Base-by-base conservation (phyloP, 768 basidiomycete genomes). In the Tulasnella sp. region DNA sequence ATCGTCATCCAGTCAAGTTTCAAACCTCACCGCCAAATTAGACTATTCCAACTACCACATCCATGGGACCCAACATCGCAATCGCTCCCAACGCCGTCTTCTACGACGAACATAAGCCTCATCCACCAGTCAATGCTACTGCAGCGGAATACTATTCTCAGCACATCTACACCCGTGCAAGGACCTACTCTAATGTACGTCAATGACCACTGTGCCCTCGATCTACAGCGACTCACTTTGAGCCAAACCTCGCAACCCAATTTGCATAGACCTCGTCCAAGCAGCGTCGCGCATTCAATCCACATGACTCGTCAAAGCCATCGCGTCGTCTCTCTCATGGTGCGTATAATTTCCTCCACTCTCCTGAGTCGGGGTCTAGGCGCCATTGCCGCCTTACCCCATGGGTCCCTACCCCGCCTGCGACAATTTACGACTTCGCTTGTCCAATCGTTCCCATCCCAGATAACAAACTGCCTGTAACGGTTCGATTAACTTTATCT, bases 111-210 rank as follows among this genome's bases (percentile, higher is more conserved):
- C 77, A 79, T 48, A 77, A 70, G 70, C 7, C 51, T 35, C 77
- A 77, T 70, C 79, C 67, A 32, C 46, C 78, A 46, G 61, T 71
- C 18, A 79, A 77, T 67, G 79, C 77, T 46, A 42, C 29, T 40
- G 42, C 79, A 18, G 44, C 74, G 5, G 79, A 96, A 85, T 97
- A 97, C 81, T 93, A 93, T 61, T 90, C 91, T 26, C 88, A 87
- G 67, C 92, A 97, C 82, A 87, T 90, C 4, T 92, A 90, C 84
- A 90, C 91, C 83, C 91, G 95, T 81, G 90, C 92, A 23, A 88
- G 95, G 82, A 97, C 95, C 0, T 98, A 95, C 84, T 95, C 94
- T 80, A 90, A 90, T 79, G 95, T 96, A 85, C 81, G 91, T 84
- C 20, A 44, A 51, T 51, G 44, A 46, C 79, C 11, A 39, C 67